Evolutionary conservation across 2,329 filamentous ascomycete species (phyloP), one percentile per base, ranked within the genome.

Genomic region (Ascochyta viciae-villosae): DNA sequence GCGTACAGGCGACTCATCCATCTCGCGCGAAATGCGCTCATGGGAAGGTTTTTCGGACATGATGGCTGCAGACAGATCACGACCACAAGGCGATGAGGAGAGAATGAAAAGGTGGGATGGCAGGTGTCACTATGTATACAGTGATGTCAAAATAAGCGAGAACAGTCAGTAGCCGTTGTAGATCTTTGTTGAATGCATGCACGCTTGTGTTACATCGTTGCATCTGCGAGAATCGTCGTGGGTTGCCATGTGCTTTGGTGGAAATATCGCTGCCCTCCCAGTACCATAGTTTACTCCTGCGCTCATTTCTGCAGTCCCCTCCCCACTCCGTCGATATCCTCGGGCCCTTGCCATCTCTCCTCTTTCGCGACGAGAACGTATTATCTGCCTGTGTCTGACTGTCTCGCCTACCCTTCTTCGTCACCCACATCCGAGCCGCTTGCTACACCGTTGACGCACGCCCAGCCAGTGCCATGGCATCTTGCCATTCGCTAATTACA

Each of bases 21-120:
- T 6, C 6, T 56, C 47, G 42, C 47, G 53, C 38, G 47, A 56
- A 16, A 51, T 16, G 43, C 53, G 53, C 37, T 51, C 48, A 31
- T 56, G 53, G 15, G 38, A 47, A 15, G 47, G 53, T 23, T 56
- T 56, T 23, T 51, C 47, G 8, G 53, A 56, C 53, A 56, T 56
- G 6, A 13, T 43, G 15, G 23, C 29, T 29, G 10, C 7, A n/a
- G 33, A 16, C 8, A 16, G 33, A 9, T 16, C 6, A 16, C 33
- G 16, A n/a, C 9, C 16, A 7, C n/a, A 16, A 35, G 15, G n/a
- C 6, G n/a, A 35, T 35, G 33, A 16, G 33, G 15, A 35, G 12
- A 19, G 6, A 4, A 9, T 19, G 27, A 19, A 3, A 22, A 39
- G 31, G 46, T 10, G 27, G 27, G 22, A 45, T 12, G n/a, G 29